A percentile compares a stretch with the other conserved stretches of the same genome.
phyloP scores from a whole-genome alignment of 345 rosid species.

The Mercurialis annua region DNA sequence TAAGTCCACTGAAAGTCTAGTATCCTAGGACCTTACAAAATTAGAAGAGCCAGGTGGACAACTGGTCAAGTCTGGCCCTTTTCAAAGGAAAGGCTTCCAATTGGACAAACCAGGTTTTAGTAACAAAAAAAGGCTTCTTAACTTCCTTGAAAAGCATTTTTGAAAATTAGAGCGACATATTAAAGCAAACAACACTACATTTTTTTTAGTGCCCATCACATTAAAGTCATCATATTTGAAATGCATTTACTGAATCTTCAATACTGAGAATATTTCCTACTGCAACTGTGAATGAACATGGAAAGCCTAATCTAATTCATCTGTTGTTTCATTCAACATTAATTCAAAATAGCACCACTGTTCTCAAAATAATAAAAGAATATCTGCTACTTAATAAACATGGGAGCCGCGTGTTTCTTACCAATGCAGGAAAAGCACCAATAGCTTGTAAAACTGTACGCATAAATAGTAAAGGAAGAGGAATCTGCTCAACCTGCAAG shows the following conservation, averaged over 20 bases:
- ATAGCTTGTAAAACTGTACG: constrained; percentile 96
- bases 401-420: constrained; percentile 36
- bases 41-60: too few relatives aligned
- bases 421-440: constrained; percentile 95
- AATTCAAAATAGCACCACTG: neutral
- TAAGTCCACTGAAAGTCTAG: constrained; percentile 14
- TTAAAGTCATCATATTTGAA: neutral
- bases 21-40: constrained; percentile 5
- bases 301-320: neutral
- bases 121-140: neutral
- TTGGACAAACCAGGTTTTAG: neutral
- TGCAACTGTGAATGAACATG: neutral
- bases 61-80: too few relatives aligned
- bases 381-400: neutral
- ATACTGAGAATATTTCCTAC: neutral
- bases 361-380: neutral
- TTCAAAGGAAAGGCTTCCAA: neutral
- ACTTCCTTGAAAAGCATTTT: neutral
- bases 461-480: constrained; percentile 97
- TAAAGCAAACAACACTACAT: neutral
- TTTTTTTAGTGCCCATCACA: neutral
- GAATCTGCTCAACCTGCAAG: constrained; percentile 93
- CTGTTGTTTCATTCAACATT: neutral
- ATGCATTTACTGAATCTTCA: neutral
- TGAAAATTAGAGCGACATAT: neutral